phyloP scores from a whole-genome alignment of 1,284 basidiomycete species.

The Pseudozyma flocculosa region DNA sequence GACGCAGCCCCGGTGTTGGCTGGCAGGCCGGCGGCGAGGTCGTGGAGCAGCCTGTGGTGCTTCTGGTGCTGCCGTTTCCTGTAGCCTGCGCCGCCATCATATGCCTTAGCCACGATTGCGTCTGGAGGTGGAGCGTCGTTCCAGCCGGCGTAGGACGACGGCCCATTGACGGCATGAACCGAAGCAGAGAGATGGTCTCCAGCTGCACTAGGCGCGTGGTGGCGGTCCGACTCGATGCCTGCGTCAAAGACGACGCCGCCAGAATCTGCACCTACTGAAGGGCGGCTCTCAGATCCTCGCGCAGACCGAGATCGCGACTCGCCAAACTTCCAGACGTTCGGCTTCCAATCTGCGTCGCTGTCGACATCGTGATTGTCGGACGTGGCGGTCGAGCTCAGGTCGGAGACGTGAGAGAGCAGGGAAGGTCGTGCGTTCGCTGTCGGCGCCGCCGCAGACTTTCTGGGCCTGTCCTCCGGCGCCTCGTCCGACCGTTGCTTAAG shows the following conservation, averaged over 20 bases:
- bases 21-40: slow-evolving; percentile 46
- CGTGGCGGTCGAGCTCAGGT: background rate
- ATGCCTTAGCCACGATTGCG: slow-evolving; percentile 41
- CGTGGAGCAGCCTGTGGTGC: slow-evolving; percentile 40
- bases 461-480: slow-evolving; percentile 1
- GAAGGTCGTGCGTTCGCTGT: background rate
- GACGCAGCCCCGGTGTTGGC: slow-evolving; percentile 50
- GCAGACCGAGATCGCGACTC: background rate
- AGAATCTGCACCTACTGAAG: background rate
- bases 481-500: slow-evolving; percentile 4
- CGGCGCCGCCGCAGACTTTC: background rate
- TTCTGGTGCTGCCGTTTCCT: slow-evolving; percentile 17
- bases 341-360: slow-evolving; percentile 38
- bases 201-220: background rate
- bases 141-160: slow-evolving; percentile 30
- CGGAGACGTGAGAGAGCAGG: background rate
- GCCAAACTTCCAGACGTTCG: slow-evolving; percentile 47
- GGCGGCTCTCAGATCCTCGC: background rate
- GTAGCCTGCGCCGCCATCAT: slow-evolving; percentile 27
- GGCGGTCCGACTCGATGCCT: background rate
- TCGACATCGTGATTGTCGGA: slow-evolving; percentile 4
- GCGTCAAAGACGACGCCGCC: background rate
- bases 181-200: too few species aligned
- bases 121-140: slow-evolving; percentile 40
- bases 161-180: too few species aligned